Conservation (phyloP, 2,329 filamentous ascomycete genomes). For the Pezicula radicicola region DNA sequence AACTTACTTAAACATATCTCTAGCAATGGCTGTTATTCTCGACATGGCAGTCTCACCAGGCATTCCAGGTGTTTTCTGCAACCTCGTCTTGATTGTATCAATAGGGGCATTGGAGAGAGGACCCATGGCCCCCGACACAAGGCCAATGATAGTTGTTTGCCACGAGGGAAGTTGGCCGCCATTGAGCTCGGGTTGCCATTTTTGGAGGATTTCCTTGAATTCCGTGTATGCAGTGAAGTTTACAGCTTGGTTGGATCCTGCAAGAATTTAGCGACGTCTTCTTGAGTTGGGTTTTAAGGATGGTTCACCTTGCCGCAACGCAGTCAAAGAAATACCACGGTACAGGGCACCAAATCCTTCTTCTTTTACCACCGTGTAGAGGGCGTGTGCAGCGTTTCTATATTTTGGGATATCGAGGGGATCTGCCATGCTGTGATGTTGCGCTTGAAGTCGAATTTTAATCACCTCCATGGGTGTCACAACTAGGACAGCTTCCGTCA, state of each 20-base stretch:
- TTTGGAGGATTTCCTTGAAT: conserved; percentile 76
- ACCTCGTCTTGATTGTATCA: conserved; percentile 95
- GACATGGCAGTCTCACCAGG: conserved; percentile 76
- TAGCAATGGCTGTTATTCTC: conserved; percentile 75
- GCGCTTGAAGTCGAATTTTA: conserved; percentile 96
- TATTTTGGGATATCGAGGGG: conserved; percentile 96
- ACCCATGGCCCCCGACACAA: conserved; percentile 91
- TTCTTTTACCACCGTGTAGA: conserved; percentile 88
- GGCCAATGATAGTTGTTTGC: conserved; percentile 83
- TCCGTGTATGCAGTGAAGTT: conserved; percentile 99
- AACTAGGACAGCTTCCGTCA: conserved; percentile 94
- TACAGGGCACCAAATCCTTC: conserved; percentile 87
- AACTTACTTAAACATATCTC: conserved; percentile 76
- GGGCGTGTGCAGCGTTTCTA: conserved; percentile 80
- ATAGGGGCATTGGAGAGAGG: conserved; percentile 96
- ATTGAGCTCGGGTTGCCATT: conserved; percentile 67
- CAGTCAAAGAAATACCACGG: conserved; percentile 89
- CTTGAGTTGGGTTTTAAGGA: not conserved
- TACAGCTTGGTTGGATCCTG: conserved; percentile 79
- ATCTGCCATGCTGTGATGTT: conserved; percentile 97
- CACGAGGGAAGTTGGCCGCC: conserved; percentile 71
- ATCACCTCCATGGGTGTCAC: conserved; percentile 99
- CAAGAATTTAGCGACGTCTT: not conserved
- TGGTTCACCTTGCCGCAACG: conserved; percentile 76
- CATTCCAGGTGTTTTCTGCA: conserved; percentile 86